phyloP scores from a whole-genome alignment of 2,329 filamentous ascomycete genomes.

The Emericellopsis cladophorae region DNA sequence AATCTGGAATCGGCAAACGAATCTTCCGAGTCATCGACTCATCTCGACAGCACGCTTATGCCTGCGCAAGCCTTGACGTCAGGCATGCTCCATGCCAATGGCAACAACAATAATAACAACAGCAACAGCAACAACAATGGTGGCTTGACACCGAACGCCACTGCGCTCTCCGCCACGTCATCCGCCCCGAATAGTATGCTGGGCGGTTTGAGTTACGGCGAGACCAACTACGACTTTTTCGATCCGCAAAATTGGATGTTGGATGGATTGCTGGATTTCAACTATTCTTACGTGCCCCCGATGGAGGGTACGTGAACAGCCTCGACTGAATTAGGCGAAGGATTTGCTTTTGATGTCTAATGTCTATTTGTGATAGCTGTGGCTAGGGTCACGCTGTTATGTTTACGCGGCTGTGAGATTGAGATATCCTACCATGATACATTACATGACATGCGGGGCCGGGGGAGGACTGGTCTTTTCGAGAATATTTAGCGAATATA shows the following conservation, averaged over 20 bases:
- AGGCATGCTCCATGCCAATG: slow-evolving; percentile 20
- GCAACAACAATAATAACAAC: slow-evolving; percentile 5
- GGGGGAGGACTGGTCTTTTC: too few species aligned
- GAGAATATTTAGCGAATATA: too few species aligned
- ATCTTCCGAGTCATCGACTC: slow-evolving; percentile 56
- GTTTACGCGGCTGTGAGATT: too few species aligned
- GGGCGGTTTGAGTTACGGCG: slow-evolving; percentile 42
- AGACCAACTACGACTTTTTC: slow-evolving; percentile 71
- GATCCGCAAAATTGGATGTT: slow-evolving; percentile 91
- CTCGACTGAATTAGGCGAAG: too few species aligned
- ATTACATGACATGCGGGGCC: too few species aligned
- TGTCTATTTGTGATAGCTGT: too few species aligned
- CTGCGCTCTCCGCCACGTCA: slow-evolving; percentile 27
- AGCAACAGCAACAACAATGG: slow-evolving; percentile 26
- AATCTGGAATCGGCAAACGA: slow-evolving; percentile 69
- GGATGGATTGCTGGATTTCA: slow-evolving; percentile 73
- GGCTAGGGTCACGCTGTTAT: too few species aligned
- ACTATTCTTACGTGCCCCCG: slow-evolving; percentile 48
- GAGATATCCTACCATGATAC: too few species aligned
- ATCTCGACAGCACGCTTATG: slow-evolving; percentile 47
- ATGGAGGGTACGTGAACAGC: slow-evolving; percentile 27
- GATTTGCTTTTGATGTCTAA: too few species aligned
- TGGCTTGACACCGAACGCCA: slow-evolving; percentile 36
- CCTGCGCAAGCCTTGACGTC: slow-evolving; percentile 24
- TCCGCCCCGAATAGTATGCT: slow-evolving; percentile 33